Percentiles rank a stretch among this genome's conserved stretches.
These are phyloP conservation scores for Cephaloascus albidus DNA, from an alignment of 805 yeast species.

Conservation along the genomic window DNA sequence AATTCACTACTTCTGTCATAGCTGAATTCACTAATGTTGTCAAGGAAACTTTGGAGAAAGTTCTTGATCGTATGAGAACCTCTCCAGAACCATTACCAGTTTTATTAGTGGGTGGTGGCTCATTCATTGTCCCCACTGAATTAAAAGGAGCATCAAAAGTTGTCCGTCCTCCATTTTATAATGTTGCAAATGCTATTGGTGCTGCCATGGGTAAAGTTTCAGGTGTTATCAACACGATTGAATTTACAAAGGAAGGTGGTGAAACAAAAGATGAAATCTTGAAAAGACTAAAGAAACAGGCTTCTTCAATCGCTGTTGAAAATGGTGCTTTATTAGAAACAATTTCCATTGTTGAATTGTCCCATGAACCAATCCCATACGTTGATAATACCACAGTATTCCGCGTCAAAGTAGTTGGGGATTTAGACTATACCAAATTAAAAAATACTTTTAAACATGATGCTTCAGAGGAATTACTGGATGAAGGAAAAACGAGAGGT, in stretches of 20 bases:
- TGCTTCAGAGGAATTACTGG: conserved; percentile 1
- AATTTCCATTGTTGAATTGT: conserved; percentile 12
- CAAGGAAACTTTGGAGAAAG: conserved; percentile 22
- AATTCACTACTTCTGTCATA: conserved; percentile 4
- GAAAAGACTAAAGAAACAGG: conserved; percentile 9
- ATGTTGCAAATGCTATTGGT: conserved; percentile 42
- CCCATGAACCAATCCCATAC: conserved; percentile 20
- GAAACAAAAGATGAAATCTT: conserved; percentile 9
- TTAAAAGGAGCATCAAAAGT: conserved; percentile 32
- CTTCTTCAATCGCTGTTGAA: conserved; percentile 7
- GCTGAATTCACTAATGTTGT: conserved; percentile 7
- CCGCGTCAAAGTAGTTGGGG: conserved; percentile 30
- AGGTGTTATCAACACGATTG: conserved; percentile 12
- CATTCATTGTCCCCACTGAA: conserved; percentile 28
- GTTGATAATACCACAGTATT: conserved; percentile 22
- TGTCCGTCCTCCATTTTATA: conserved; percentile 27
- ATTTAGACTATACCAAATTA: conserved; percentile 26
- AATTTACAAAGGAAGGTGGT: background rate
- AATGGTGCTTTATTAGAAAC: conserved; percentile 17
- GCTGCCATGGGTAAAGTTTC: conserved; percentile 39
- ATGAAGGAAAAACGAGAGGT: background rate
- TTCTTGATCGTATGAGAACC: conserved; percentile 36
- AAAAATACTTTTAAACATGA: conserved; percentile 3
- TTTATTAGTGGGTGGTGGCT: conserved; percentile 40
- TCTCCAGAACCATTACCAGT: conserved; percentile 33